A percentile compares a stretch with the other conserved stretches of the same genome.
Conservation (phyloP, 202 grass and related monocot species). For the Zoysia matrella region DNA sequence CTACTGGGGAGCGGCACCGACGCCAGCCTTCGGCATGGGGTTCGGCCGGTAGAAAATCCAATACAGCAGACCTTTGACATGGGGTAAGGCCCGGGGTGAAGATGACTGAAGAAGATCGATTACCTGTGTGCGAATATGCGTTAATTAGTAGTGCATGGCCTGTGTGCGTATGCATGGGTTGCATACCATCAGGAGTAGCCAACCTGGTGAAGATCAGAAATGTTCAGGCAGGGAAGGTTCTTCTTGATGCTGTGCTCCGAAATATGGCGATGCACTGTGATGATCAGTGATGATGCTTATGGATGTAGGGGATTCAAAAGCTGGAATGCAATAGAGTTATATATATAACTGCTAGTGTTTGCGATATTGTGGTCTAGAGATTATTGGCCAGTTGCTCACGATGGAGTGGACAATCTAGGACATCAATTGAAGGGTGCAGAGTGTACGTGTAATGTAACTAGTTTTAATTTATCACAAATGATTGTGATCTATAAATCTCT, state of each 20-base stretch:
- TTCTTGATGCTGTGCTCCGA: conserved; percentile 76
- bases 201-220: conserved; percentile 48
- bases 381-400: neutral
- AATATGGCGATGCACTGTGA: neutral
- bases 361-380: conserved; percentile 26
- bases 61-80: neutral
- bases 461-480: neutral
- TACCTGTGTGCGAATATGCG: neutral
- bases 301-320: neutral
- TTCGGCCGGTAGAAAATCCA: conserved; percentile 47
- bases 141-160: neutral
- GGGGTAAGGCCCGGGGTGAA: neutral
- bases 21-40: conserved; percentile 56
- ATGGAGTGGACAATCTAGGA: conserved; percentile 14
- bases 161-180: conserved; percentile 6
- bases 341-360: conserved; percentile 21
- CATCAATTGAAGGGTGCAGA: neutral
- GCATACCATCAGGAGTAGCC: conserved; percentile 77
- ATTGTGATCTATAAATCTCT: neutral
- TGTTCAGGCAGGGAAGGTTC: conserved; percentile 63
- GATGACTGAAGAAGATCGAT: neutral
- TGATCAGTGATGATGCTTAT: neutral
- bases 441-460: conserved; percentile 10
- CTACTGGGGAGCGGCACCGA: conserved; percentile 63
- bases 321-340: neutral